Base-by-base conservation (phyloP, 257 asterid species). In the Solanum pinnatisectum region DNA sequence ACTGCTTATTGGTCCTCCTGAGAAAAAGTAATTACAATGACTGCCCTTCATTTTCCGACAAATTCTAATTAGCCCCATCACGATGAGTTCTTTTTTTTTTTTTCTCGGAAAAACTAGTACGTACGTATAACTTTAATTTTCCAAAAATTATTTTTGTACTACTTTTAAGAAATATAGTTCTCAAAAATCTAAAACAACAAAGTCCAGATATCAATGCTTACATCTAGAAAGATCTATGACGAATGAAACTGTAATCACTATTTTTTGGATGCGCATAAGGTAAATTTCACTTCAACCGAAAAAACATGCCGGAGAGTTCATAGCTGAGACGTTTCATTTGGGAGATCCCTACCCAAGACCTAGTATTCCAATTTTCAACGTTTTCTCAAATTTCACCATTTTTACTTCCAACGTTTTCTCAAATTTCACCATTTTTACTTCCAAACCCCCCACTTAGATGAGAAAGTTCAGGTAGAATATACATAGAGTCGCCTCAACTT, bases 221-320 rank as follows among this genome's bases (percentile, higher is more conserved):
- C 12, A 18, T 73, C 37, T 30, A 6, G 37, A n/a, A n/a, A n/a
- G n/a, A 30, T n/a, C 0, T 10, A 30, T 27, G 4, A n/a, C 4
- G 7, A 27, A 5, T 8, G 1, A 0, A 27, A 0, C 11, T 27
- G 0, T 0, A 13, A 68, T 30, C 0, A 3, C 5, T 68, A 32
- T 15, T 1, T 27, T 67, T 5, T 27, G 2, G 0, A 4, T 70
- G 1, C 0, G n/a, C 7, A 71, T n/a, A 32, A 5, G 18, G 2
- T 30, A 68, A 68, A 68, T 6, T 25, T 67, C 25, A 5, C 18
- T 67, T 65, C 8, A 11, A 65, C 9, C 3, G 0, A n/a, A 0
- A n/a, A 65, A n/a, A 10, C 7, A 63, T n/a, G 7, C 0, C 1
- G 2, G 0, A 1, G 12, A 60, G 23, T 23, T 60, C 70, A 23